These are phyloP conservation scores for Mrakia blollopis DNA, from an alignment of 768 basidiomycete species.

Conservation along the genomic window DNA sequence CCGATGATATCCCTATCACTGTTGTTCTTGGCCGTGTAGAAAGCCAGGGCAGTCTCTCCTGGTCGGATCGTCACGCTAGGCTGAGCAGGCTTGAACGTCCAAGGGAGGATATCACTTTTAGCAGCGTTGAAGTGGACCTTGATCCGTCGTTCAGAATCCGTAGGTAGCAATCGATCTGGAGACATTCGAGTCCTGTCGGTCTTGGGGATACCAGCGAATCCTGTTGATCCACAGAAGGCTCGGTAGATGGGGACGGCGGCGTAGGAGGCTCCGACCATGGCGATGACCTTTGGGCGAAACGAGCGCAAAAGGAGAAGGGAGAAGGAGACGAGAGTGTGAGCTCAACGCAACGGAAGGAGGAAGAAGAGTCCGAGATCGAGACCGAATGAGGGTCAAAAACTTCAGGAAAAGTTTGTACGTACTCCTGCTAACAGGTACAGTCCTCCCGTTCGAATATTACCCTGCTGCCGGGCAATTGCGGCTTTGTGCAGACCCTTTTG, in stretches of 20 bases:
- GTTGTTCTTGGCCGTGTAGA: constrained; percentile 87
- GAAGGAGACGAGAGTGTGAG: neutral
- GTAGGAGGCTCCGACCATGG: constrained; percentile 81
- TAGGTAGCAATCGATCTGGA: constrained; percentile 25
- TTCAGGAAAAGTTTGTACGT: neutral
- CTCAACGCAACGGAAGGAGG: neutral
- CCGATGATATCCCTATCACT: constrained; percentile 86
- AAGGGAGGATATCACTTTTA: constrained; percentile 78
- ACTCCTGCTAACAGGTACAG: constrained; percentile 8
- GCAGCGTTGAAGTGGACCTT: constrained; percentile 96
- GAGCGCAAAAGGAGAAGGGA: neutral
- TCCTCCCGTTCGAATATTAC: neutral
- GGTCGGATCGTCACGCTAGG: constrained; percentile 83
- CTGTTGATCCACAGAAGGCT: constrained; percentile 96
- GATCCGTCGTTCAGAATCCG: constrained; percentile 53
- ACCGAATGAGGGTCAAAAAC: neutral
- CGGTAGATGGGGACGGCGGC: constrained; percentile 96
- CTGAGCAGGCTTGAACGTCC: constrained; percentile 88
- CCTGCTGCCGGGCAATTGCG: neutral
- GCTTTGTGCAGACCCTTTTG: neutral
- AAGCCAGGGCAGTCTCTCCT: constrained; percentile 92
- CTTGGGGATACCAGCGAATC: constrained; percentile 90
- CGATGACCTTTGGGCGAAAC: constrained; percentile 60
- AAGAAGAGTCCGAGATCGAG: neutral
- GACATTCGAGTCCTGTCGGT: constrained; percentile 57